These are phyloP conservation scores for Zygoascus tannicola DNA, from an alignment of 805 yeast species.

Conservation along the genomic window DNA sequence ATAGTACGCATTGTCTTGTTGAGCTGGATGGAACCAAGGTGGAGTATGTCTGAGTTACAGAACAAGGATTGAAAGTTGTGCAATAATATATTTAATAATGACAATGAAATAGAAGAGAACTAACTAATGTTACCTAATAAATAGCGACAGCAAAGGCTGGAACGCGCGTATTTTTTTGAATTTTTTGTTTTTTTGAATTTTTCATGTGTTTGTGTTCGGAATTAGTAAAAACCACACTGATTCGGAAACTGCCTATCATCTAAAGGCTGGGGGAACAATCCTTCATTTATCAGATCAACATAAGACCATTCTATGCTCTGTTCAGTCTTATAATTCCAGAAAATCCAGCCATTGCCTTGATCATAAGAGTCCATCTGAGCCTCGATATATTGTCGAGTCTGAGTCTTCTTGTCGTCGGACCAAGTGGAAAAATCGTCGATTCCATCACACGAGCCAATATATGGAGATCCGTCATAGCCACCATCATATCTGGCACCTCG, in stretches of 20 bases:
- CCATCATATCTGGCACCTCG: conserved; percentile 78
- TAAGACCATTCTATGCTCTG: conserved; percentile 79
- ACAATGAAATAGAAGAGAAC: too few relatives aligned
- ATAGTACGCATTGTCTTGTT: background rate
- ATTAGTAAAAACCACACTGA: conserved; percentile 45
- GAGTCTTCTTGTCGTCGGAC: conserved; percentile 45
- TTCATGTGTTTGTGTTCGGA: background rate
- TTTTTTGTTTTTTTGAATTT: too few relatives aligned
- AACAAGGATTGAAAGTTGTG: too few relatives aligned
- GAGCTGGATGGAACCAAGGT: too few relatives aligned
- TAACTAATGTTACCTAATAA: background rate
- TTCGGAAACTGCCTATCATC: conserved; percentile 56
- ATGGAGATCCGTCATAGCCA: conserved; percentile 33
- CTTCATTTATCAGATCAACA: conserved; percentile 44
- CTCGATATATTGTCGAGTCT: conserved; percentile 66
- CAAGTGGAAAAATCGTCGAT: conserved; percentile 43
- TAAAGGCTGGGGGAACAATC: conserved; percentile 76
- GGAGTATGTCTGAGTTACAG: too few relatives aligned
- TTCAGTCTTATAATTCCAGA: conserved; percentile 94
- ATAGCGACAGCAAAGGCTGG: background rate
- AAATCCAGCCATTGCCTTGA: conserved; percentile 72
- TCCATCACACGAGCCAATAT: conserved; percentile 55
- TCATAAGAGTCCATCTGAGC: conserved; percentile 86
- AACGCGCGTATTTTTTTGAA: too few relatives aligned
- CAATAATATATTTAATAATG: too few relatives aligned